These are phyloP conservation scores for Phytophthora fragariae DNA, from an alignment of 352 stramenopile species.

Conservation along the genomic window DNA sequence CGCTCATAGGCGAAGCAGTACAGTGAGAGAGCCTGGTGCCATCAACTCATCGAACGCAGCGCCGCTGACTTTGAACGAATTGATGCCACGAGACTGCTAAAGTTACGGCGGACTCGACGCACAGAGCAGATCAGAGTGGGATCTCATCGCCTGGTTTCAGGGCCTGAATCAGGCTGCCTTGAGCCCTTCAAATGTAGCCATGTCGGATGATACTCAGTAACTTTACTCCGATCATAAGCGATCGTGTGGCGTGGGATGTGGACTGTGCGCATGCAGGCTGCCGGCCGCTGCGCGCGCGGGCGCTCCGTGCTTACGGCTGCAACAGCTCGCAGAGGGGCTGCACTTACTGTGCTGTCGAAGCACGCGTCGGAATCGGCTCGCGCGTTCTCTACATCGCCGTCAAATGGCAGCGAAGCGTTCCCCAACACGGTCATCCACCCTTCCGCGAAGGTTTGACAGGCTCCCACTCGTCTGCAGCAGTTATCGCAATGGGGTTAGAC, in stretches of 20 bases:
- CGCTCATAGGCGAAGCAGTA: neutral
- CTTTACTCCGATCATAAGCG: neutral
- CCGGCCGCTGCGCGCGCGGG: neutral
- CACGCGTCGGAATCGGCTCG: constrained; percentile 4
- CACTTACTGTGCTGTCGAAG: neutral
- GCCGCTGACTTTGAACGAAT: neutral
- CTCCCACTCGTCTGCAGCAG: neutral
- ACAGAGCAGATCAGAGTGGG: neutral
- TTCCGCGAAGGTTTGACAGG: constrained; percentile 46
- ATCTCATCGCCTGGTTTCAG: neutral
- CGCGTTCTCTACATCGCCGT: constrained; percentile 13
- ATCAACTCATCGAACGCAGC: neutral
- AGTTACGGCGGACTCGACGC: neutral
- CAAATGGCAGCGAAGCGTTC: constrained; percentile 21
- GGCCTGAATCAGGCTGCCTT: neutral
- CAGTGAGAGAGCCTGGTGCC: neutral
- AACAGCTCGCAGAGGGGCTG: neutral
- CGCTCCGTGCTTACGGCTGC: neutral
- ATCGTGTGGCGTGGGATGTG: neutral
- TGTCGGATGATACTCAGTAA: neutral
- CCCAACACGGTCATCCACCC: constrained; percentile 48
- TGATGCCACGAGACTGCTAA: neutral
- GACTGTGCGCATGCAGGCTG: constrained; percentile 4
- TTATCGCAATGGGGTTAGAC: neutral
- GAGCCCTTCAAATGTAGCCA: neutral